These are phyloP conservation scores for Exobasidium rhododendri DNA, from an alignment of 1,284 basidiomycete species.

Conservation along the genomic window DNA sequence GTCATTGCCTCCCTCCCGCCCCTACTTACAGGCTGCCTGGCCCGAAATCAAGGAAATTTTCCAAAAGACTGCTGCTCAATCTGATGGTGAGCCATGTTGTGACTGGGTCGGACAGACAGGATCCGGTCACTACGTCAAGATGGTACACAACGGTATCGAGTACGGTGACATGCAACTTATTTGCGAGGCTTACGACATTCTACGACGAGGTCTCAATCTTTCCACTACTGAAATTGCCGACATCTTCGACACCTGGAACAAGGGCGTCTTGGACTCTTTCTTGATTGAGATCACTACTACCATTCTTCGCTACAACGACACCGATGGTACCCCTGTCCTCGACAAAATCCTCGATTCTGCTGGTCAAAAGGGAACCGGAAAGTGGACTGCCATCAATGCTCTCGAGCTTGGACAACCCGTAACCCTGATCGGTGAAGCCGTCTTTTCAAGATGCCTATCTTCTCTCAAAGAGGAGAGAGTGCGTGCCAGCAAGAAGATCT, in stretches of 20 bases:
- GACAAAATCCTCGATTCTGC: constrained; percentile 80
- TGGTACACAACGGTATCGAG: constrained; percentile 90
- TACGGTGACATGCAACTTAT: constrained; percentile 99
- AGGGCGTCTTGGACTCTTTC: constrained; percentile 98
- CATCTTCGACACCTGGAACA: constrained; percentile 74
- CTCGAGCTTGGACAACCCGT: constrained; percentile 86
- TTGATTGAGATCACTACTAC: constrained; percentile 77
- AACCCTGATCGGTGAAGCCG: constrained; percentile 97
- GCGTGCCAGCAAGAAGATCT: constrained; percentile 84
- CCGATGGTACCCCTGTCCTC: constrained; percentile 85
- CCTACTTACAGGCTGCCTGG: constrained; percentile 69
- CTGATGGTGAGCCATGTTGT: constrained; percentile 93
- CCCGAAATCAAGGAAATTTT: constrained; percentile 96
- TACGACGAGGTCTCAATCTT: constrained; percentile 90
- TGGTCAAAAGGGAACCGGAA: constrained; percentile 99
- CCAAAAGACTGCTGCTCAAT: constrained; percentile 95
- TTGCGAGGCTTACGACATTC: constrained; percentile 78
- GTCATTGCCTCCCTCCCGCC: too few relatives aligned
- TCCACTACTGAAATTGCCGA: constrained; percentile 50
- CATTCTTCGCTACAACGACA: constrained; percentile 68
- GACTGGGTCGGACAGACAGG: constrained; percentile 99
- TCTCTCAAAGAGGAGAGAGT: constrained; percentile 95
- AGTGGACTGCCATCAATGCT: constrained; percentile 99
- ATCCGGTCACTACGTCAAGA: constrained; percentile 92
- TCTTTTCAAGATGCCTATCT: constrained; percentile 97